phyloP scores from a whole-genome alignment of 257 asterid genomes.

The Primulina huaijiensis region DNA sequence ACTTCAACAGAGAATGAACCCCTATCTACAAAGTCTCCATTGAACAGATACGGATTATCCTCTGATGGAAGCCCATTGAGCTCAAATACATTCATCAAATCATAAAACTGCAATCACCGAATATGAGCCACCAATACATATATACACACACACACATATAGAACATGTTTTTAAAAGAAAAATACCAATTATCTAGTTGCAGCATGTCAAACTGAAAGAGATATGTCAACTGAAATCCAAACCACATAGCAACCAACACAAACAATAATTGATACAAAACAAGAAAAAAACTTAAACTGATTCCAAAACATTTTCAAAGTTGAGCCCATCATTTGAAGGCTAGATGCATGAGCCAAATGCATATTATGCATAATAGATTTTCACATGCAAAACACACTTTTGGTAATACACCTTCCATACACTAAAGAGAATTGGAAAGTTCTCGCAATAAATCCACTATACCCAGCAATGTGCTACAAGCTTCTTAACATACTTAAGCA shows the following conservation, averaged over 20 bases:
- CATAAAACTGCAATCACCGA: conserved; percentile 75
- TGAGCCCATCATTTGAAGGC: background rate
- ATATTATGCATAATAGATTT: background rate
- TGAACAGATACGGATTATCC: conserved; percentile 95
- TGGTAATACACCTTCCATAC: background rate
- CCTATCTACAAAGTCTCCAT: conserved; percentile 97
- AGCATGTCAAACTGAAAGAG: conserved; percentile 18
- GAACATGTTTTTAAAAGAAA: background rate
- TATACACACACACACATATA: conserved; percentile 5
- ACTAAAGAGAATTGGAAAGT: conserved; percentile 12
- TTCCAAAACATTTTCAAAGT: background rate
- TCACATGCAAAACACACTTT: background rate
- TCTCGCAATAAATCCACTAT: conserved; percentile 4
- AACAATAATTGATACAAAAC: conserved; percentile 6
- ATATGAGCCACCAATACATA: conserved; percentile 23
- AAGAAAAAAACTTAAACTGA: background rate
- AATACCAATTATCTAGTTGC: conserved; percentile 10
- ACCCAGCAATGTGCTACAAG: background rate
- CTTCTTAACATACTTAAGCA: background rate
- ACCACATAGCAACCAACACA: conserved; percentile 13
- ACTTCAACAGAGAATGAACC: conserved; percentile 81
- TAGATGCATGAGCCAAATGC: background rate
- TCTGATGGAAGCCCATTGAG: conserved; percentile 98
- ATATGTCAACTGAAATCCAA: conserved; percentile 20
- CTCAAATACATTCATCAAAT: conserved; percentile 88